Base-by-base conservation (phyloP, 345 rosid species). In the Erysimum cheiranthoides region DNA sequence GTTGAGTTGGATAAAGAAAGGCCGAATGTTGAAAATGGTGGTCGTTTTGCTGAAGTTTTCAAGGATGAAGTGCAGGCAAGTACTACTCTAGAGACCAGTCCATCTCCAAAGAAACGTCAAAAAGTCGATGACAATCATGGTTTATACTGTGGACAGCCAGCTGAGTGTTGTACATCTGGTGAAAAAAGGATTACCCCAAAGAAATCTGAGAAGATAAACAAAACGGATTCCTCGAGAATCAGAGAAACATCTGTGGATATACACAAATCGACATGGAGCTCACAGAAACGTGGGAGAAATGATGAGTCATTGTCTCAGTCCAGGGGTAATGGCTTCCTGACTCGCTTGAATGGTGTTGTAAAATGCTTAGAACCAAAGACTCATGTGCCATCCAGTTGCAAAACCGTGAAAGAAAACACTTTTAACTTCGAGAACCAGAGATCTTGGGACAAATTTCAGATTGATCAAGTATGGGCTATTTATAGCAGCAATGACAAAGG, bases 391-490 rank as follows among this genome's bases (percentile, higher is more conserved):
- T 43, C 77, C 8, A 54, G 25, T 10, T 71, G 51, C 69, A 56
- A 18, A 75, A 77, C 64, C 62, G 10, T 64, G 47, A 72, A 61
- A 56, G 77, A 36, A 12, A 71, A 75, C 18, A 10, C 35, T 10
- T 57, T 53, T 28, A 66, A 82, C 66, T 87, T 89, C 11, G 79
- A 78, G 81, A 66, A 10, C 16, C 84, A 79, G 73, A 85, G 70
- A 78, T 75, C 82, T 3, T 53, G 34, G 77, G 86, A 79, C 40
- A 85, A 78, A 11, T 87, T 85, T 56, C 65, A 67, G 67, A 27
- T 69, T 50, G 75, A 25, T 75, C 90, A 87, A 68, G 46, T 86
- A 28, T 88, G 92, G 92, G 85, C 88, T 32, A n/a, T 84, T 10
- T 79, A 68, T 52, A 70, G 76, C n/a, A 70, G 76, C n/a, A 66